Conservation (phyloP, 2,329 filamentous ascomycete species). For the Botrytis porri region DNA sequence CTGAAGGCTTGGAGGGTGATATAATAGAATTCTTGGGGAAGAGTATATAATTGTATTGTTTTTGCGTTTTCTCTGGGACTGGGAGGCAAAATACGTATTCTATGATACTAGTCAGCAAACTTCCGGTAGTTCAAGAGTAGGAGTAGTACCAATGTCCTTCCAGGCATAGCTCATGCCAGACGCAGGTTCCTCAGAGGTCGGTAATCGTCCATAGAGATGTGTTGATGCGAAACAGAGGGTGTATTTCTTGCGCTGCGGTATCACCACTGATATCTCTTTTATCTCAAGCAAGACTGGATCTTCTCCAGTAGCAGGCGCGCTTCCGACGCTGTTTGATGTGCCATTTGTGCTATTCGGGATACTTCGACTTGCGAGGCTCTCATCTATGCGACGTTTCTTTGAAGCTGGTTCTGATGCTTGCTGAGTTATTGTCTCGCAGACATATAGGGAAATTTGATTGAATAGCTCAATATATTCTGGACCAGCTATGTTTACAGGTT, state of each 20-base stretch:
- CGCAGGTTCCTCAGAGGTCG: constrained; percentile 51
- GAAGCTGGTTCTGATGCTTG: constrained; percentile 31
- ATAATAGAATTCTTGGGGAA: constrained; percentile 54
- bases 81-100: constrained; percentile 63
- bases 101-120: constrained; percentile 35
- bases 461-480: constrained; percentile 38
- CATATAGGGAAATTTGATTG: constrained; percentile 38
- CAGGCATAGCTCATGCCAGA: constrained; percentile 57
- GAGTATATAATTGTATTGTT: constrained; percentile 64
- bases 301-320: constrained; percentile 37
- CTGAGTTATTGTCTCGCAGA: constrained; percentile 26
- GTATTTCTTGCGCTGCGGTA: constrained; percentile 67
- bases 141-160: constrained; percentile 57
- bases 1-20: constrained; percentile 48
- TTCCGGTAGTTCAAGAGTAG: background rate
- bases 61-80: constrained; percentile 62
- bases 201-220: constrained; percentile 55
- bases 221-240: constrained; percentile 60
- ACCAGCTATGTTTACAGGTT: constrained; percentile 25
- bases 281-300: constrained; percentile 57
- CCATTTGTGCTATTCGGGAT: constrained; percentile 29
- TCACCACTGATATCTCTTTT: constrained; percentile 64
- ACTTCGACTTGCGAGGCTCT: constrained; percentile 29
- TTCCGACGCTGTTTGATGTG: constrained; percentile 16
- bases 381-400: constrained; percentile 38